A percentile compares a stretch with the other conserved stretches of the same genome.
Evolutionary conservation across 257 asterid species (phyloP).

Genomic region (Nicotiana benthamiana): DNA sequence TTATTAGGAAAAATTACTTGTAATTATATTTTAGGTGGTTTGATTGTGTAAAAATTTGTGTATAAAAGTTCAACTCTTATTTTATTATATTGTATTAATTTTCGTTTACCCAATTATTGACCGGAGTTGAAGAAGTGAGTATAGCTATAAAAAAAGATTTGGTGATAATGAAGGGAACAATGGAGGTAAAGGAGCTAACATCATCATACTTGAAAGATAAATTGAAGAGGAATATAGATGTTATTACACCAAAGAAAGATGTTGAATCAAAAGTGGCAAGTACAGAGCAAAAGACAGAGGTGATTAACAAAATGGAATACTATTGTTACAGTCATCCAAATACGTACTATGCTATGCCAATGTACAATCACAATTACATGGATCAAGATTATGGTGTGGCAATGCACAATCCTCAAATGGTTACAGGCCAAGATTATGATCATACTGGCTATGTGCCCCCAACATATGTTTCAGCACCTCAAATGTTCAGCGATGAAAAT

Average conservation of each 20-base stretch:
- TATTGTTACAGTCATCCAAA: too few species aligned
- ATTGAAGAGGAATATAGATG: slow-evolving; percentile 37
- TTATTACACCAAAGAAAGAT: slow-evolving; percentile 30
- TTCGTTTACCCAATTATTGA: too few species aligned
- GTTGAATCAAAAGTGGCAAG: background rate
- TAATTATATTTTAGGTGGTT: too few species aligned
- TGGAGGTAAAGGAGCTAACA: slow-evolving; percentile 60
- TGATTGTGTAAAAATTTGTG: too few species aligned
- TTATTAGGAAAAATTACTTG: too few species aligned
- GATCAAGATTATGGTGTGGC: slow-evolving; percentile 52
- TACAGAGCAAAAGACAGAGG: too few species aligned
- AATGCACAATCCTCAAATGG: slow-evolving; percentile 10
- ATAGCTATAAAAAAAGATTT: slow-evolving; percentile 47
- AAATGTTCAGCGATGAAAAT: too few species aligned
- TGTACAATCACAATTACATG: slow-evolving; percentile 39
- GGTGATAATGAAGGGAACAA: slow-evolving; percentile 61
- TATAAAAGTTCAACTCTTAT: too few species aligned
- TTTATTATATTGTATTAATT: too few species aligned
- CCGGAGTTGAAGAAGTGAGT: slow-evolving; percentile 27
- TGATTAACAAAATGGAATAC: too few species aligned
- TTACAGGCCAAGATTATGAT: slow-evolving; percentile 16
- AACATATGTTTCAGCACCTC: slow-evolving; percentile 10
- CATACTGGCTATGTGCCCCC: slow-evolving; percentile 33
- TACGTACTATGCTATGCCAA: slow-evolving; percentile 42
- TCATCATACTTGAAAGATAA: slow-evolving; percentile 47